These are phyloP conservation scores for Phytophthora aleatoria DNA, from an alignment of 352 stramenopile genomes.

Conservation along the genomic window DNA sequence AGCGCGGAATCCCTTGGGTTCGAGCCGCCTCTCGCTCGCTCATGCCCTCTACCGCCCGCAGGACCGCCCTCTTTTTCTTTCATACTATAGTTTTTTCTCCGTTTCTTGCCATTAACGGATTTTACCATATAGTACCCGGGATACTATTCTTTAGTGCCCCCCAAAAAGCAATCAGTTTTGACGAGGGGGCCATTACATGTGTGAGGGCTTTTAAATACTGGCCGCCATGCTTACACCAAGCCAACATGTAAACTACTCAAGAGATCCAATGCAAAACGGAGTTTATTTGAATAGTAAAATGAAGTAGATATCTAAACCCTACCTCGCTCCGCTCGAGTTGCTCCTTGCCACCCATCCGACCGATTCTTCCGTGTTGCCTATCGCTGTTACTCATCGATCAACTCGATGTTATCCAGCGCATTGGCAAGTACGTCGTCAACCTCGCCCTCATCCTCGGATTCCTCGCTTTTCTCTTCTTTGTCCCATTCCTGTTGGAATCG, in stretches of 20 bases:
- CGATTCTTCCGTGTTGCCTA: no score
- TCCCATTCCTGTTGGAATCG: background rate
- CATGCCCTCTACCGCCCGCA: no score
- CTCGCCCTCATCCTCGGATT: background rate
- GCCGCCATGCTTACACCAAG: no score
- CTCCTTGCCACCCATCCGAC: no score
- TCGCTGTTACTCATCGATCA: background rate
- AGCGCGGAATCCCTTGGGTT: no score
- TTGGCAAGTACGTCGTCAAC: background rate
- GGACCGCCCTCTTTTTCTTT: no score
- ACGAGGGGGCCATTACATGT: background rate
- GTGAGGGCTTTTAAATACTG: background rate
- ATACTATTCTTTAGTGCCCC: background rate
- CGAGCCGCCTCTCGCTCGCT: no score
- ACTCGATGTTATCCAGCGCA: background rate
- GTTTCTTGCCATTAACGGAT: background rate
- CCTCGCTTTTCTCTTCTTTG: background rate
- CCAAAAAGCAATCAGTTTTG: background rate
- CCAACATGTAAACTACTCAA: no score
- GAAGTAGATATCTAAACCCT: background rate
- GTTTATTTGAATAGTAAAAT: no score
- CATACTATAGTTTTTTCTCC: no score
- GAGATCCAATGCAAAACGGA: no score
- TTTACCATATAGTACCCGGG: background rate
- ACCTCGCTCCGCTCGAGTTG: background rate